A percentile compares a stretch with the other conserved stretches of the same genome.
Conservation (phyloP, 768 basidiomycete genomes). For the Mycena vulgaris region DNA sequence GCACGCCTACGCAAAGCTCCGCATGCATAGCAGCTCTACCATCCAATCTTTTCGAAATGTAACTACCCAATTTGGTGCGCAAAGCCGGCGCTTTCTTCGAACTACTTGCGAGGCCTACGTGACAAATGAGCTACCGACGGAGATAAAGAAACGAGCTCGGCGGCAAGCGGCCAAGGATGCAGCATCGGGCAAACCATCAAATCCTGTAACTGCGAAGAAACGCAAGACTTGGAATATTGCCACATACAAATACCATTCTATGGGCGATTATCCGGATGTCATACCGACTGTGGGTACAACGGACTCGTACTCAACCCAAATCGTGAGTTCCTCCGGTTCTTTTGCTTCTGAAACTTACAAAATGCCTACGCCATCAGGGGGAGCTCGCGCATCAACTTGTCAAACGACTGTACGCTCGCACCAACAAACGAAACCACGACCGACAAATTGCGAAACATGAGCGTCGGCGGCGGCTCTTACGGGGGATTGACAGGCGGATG, state of each 20-base stretch:
- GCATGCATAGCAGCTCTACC: conserved; percentile 45
- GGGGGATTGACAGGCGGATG: background rate
- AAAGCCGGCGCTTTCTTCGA: background rate
- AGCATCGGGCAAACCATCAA: too few species aligned
- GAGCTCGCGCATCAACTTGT: conserved; percentile 48
- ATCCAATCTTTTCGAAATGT: background rate
- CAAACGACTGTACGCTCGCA: conserved; percentile 47
- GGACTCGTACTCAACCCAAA: conserved; percentile 46
- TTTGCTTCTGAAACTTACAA: too few species aligned
- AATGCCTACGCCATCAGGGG: conserved; percentile 42
- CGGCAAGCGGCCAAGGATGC: background rate
- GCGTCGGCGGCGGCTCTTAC: conserved; percentile 6
- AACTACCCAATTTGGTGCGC: background rate
- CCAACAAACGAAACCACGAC: conserved; percentile 43
- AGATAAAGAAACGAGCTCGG: background rate
- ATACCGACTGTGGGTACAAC: conserved; percentile 39
- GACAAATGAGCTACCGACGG: background rate
- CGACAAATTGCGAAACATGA: conserved; percentile 39
- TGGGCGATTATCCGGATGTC: conserved; percentile 38
- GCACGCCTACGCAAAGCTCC: conserved; percentile 55
- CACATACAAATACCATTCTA: conserved; percentile 44
- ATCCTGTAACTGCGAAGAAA: background rate
- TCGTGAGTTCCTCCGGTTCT: conserved; percentile 38
- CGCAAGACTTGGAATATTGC: conserved; percentile 29
- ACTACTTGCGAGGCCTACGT: background rate